These are phyloP conservation scores for Marsdenia floribunda DNA, from an alignment of 257 asterid species.

Conservation along the genomic window DNA sequence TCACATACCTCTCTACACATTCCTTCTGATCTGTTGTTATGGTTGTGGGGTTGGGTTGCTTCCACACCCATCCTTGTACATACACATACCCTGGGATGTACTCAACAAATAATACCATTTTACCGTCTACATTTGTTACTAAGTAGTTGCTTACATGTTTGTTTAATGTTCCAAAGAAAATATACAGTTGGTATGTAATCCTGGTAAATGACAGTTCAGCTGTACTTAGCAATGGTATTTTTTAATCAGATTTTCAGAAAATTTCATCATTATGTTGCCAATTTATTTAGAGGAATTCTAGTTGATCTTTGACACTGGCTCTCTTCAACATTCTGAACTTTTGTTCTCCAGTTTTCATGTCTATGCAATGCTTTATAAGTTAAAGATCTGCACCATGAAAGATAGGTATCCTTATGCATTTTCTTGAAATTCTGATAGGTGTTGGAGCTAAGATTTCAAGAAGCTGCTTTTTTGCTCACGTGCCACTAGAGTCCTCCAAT, in stretches of 20 bases:
- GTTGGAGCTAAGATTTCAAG: slow-evolving; percentile 73
- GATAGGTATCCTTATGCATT: slow-evolving; percentile 8
- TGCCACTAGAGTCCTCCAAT: slow-evolving; percentile 53
- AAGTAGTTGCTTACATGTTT: background rate
- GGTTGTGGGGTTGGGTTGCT: background rate
- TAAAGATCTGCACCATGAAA: slow-evolving; percentile 12
- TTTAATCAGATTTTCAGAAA: background rate
- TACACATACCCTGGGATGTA: background rate
- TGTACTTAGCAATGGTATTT: background rate
- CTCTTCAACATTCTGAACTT: background rate
- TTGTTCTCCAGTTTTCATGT: background rate
- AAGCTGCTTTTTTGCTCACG: slow-evolving; percentile 59
- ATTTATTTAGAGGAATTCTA: background rate
- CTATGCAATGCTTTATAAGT: background rate
- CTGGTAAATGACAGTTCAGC: background rate
- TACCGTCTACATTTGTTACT: background rate
- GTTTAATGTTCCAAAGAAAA: background rate
- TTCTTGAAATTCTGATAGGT: slow-evolving; percentile 30
- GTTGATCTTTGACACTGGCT: background rate
- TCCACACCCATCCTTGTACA: background rate
- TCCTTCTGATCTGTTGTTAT: background rate
- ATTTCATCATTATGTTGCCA: background rate
- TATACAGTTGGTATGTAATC: background rate
- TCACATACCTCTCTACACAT: background rate
- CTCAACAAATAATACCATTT: background rate